A percentile compares a stretch with the other conserved stretches of the same genome.
These are phyloP conservation scores for Candida argentea DNA, from an alignment of 805 yeast species.

Conservation along the genomic window DNA sequence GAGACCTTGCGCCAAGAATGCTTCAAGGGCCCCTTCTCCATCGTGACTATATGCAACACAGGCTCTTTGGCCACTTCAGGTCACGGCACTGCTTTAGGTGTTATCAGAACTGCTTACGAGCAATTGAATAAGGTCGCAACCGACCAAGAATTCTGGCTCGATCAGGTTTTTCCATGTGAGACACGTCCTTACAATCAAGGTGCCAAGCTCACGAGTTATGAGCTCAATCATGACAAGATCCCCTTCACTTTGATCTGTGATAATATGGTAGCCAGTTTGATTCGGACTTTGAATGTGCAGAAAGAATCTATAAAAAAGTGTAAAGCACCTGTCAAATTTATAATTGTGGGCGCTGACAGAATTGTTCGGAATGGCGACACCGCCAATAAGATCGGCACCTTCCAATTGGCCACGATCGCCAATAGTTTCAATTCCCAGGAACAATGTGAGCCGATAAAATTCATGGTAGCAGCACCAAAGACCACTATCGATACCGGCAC, in stretches of 20 bases:
- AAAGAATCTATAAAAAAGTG: slow-evolving; percentile 13
- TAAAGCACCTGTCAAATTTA: slow-evolving; percentile 67
- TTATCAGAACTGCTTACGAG: slow-evolving; percentile 54
- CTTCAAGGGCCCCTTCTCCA: slow-evolving; percentile 60
- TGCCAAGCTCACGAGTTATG: slow-evolving; percentile 85
- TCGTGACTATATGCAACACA: slow-evolving; percentile 89
- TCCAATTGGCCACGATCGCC: slow-evolving; percentile 72
- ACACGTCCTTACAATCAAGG: slow-evolving; percentile 98
- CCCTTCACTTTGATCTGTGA: slow-evolving; percentile 89
- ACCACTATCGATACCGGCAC: slow-evolving; percentile 77
- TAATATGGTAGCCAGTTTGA: slow-evolving; percentile 77
- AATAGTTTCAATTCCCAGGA: slow-evolving; percentile 29
- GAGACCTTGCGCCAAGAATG: slow-evolving; percentile 34
- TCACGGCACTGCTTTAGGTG: slow-evolving; percentile 94
- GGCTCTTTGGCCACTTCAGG: slow-evolving; percentile 97
- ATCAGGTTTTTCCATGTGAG: slow-evolving; percentile 78
- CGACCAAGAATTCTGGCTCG: slow-evolving; percentile 36
- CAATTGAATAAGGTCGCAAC: slow-evolving; percentile 13
- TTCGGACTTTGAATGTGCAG: slow-evolving; percentile 33
- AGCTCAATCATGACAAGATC: slow-evolving; percentile 71
- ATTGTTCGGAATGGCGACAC: slow-evolving; percentile 90
- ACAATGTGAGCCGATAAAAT: slow-evolving; percentile 44
- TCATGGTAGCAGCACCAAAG: slow-evolving; percentile 91
- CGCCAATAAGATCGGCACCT: slow-evolving; percentile 94
- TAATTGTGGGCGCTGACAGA: slow-evolving; percentile 93